Evolutionary conservation across 2,329 filamentous ascomycete species (phyloP), one percentile per base, ranked within the genome.

Genomic region (Botryotinia convoluta): DNA sequence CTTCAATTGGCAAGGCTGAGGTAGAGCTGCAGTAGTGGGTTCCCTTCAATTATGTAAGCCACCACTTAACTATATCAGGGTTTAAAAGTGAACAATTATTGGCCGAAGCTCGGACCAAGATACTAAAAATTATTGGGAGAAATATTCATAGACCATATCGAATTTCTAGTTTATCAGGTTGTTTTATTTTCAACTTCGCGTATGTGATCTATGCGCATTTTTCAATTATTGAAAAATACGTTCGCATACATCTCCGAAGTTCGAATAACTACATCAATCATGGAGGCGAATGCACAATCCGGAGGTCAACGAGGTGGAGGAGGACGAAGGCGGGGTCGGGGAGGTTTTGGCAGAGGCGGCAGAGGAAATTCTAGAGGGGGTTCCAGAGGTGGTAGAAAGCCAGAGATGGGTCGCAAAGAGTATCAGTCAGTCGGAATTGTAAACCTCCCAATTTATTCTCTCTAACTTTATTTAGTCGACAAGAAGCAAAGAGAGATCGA

Each of bases 391-490:
- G 77, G 76, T 73, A 90, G 89, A 87, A 90, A 88, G 81, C 85
- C 85, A 82, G 88, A 91, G 87, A 84, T 91, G 88, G 90, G 91
- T 78, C 84, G 91, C 82, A 85, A 84, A 75, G 89, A 90, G 81
- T 91, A 88, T 83, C 86, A 86, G 91, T 92, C 85, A 81, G 87
- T 83, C 69, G 54, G 29, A 74, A n/a, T n/a, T 32, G 61, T 48
- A 63, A 59, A 37, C 45, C 69, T 63, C 37, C 22, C 10, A 45
- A 35, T 64, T 73, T 69, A 76, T 74, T 79, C 72, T 77, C 72
- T 84, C 86, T 86, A 87, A 88, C 83, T 82, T 83, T 85, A 57
- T 77, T 76, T 79, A 87, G 87, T 80, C 85, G 86, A 73, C 82
- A 81, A 78, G 75, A 82, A 85, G 86, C 88, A 80, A 88, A 86